These are phyloP conservation scores for Parastagonospora nodorum DNA, from an alignment of 2,329 filamentous ascomycete species.

Conservation along the genomic window DNA sequence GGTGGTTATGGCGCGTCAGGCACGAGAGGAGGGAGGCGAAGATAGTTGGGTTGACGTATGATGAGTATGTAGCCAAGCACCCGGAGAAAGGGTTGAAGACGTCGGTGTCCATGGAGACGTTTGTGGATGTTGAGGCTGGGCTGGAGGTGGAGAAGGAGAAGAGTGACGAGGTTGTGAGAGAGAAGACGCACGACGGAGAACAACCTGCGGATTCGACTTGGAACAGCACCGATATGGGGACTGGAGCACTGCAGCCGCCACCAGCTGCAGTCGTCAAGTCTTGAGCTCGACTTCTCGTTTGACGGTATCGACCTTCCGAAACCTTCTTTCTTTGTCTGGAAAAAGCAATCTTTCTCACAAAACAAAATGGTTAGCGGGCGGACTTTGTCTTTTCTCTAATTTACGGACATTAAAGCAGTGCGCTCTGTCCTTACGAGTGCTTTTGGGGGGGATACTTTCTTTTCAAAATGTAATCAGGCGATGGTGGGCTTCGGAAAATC, in stretches of 20 bases:
- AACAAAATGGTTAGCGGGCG: background rate
- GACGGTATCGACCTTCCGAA: background rate
- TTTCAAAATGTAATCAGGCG: background rate
- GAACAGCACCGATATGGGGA: background rate
- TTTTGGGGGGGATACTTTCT: background rate
- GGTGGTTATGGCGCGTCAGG: conserved; percentile 64
- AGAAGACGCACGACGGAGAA: background rate
- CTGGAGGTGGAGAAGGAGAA: background rate
- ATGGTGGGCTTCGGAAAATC: background rate
- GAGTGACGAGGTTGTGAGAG: background rate
- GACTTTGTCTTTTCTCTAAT: background rate
- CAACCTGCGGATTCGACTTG: background rate
- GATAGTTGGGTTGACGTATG: conserved; percentile 58
- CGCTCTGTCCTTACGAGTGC: background rate
- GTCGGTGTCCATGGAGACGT: conserved; percentile 5
- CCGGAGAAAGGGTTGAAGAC: background rate
- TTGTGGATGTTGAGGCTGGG: conserved; percentile 5
- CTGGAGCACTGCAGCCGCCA: background rate
- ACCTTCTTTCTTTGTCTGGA: background rate
- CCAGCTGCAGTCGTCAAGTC: background rate
- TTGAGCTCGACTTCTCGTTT: background rate
- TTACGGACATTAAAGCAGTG: conserved; percentile 51
- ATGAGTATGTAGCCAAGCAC: conserved; percentile 2
- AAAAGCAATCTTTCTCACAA: background rate
- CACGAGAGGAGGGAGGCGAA: conserved; percentile 59